These are phyloP conservation scores for Massariosphaeria phaeospora DNA, from an alignment of 495 filamentous ascomycete species.

Conservation along the genomic window DNA sequence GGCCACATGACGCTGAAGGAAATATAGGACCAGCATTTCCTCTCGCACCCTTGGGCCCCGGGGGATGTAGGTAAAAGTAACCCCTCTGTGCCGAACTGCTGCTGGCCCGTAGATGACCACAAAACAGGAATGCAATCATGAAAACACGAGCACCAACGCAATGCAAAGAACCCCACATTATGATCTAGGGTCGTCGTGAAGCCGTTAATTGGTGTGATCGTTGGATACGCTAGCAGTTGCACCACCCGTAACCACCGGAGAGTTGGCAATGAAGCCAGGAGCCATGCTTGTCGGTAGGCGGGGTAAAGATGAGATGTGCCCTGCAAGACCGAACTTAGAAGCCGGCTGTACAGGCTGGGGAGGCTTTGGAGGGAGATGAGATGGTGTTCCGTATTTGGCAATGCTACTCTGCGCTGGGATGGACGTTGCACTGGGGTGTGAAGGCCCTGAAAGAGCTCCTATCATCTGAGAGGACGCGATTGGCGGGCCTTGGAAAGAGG, in stretches of 20 bases:
- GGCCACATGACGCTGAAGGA: not conserved
- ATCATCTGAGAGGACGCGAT: slow-evolving; percentile 32
- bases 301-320: slow-evolving; percentile 9
- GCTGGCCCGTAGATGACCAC: not conserved
- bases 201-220: slow-evolving; percentile 1
- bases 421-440: slow-evolving; percentile 18
- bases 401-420: slow-evolving; percentile 39
- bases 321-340: slow-evolving; percentile 31
- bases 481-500: slow-evolving; percentile 31
- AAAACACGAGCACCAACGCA: slow-evolving; percentile 22
- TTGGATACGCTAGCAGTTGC: not conserved
- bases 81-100: not conserved
- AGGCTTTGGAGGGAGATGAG: slow-evolving; percentile 44
- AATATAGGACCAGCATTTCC: not conserved
- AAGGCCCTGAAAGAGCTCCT: slow-evolving; percentile 18
- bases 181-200: slow-evolving; percentile 6
- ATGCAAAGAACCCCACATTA: slow-evolving; percentile 28
- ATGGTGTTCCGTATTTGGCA: slow-evolving; percentile 44
- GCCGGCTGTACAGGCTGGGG: slow-evolving; percentile 35
- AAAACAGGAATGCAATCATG: slow-evolving; percentile 4
- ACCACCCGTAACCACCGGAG: slow-evolving; percentile 2
- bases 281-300: slow-evolving; percentile 8
- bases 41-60: not conserved
- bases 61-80: not conserved
- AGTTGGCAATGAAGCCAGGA: slow-evolving; percentile 6